Evolutionary conservation across 1,284 basidiomycete genomes (phyloP), one percentile per base, ranked within the genome.

Genomic region (Moesziomyces sp.): DNA sequence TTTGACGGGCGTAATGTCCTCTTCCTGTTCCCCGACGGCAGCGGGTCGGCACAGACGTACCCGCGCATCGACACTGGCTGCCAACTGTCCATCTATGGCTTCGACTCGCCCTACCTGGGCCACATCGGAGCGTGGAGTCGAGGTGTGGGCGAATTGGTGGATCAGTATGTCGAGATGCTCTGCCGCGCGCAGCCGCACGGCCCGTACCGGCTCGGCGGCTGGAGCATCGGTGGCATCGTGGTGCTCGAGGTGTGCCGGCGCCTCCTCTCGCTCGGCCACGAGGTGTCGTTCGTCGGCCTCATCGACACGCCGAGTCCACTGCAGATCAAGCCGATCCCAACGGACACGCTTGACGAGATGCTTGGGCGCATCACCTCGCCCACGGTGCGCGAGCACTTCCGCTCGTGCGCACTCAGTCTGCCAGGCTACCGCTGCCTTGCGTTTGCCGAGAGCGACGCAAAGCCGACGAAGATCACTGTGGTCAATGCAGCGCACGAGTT

Each of bases 141-240:
- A 42, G 67, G 72, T n/a, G 55, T 66, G 8, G 54, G 61, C 14
- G 61, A 74, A n/a, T 45, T 74, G 33, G 56, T 74, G 26, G 63
- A 70, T 38, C 52, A 51, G 5, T 74, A 59, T 50, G 49, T 66
- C 38, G 62, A 70, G 48, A 58, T 65, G 46, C 58, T 74, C 14
- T 21, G 46, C 52, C 42, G 40, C 5, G 61, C 63, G 1, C 72
- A 70, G 45, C 44, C 46, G 7, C 49, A 24, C 24, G 67, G 62
- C 23, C 72, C 72, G 9, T 70, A 65, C 51, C 54, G 52, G 33
- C 52, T 74, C 2, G 72, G 54, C 10, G 72, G 72, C 13, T 74
- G 72, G 72, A 74, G 72, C 56, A 74, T 74, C 38, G 72, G 72
- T 50, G 72, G 72, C n/a, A 38, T 74, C 24, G 55, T 74, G 47